Percentiles rank a stretch among this genome's conserved stretches.
Conservation (phyloP, 2,329 filamentous ascomycete species). For the Xylariales sp. region DNA sequence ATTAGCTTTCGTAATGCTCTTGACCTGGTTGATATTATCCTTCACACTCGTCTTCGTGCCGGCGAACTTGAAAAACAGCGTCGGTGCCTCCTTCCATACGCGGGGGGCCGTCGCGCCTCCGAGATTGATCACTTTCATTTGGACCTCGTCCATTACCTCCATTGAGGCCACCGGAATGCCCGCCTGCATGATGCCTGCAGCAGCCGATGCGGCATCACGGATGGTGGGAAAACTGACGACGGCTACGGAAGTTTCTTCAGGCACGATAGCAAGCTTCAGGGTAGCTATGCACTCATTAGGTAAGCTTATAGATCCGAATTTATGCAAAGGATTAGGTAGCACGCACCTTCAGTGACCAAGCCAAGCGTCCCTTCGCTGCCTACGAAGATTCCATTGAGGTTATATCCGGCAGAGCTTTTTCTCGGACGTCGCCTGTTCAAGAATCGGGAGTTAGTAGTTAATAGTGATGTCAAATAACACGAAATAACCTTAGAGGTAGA, state of each 20-base stretch:
- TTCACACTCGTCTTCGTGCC: constrained; percentile 81
- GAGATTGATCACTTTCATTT: constrained; percentile 85
- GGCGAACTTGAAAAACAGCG: constrained; percentile 87
- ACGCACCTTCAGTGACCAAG: constrained; percentile 76
- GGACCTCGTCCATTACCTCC: constrained; percentile 90
- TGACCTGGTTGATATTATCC: constrained; percentile 79
- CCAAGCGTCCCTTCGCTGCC: constrained; percentile 86
- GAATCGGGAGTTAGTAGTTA: too few species aligned
- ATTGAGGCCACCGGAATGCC: constrained; percentile 80
- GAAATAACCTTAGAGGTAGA: too few species aligned
- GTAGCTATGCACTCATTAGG: constrained; percentile 63
- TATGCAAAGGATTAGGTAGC: too few species aligned
- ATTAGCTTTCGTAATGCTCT: constrained; percentile 73
- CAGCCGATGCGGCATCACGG: constrained; percentile 78
- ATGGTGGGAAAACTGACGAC: constrained; percentile 84
- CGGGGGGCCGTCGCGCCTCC: constrained; percentile 75
- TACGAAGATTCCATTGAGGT: constrained; percentile 82
- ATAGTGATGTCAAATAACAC: too few species aligned
- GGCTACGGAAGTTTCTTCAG: constrained; percentile 80
- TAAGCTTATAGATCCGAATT: background rate
- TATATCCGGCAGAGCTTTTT: constrained; percentile 86
- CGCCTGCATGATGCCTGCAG: constrained; percentile 79
- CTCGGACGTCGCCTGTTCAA: constrained; percentile 71
- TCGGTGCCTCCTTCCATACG: constrained; percentile 80
- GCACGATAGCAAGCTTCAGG: constrained; percentile 80